Conservation (phyloP, 352 stramenopile genomes). For the Phytopythium boreale region DNA sequence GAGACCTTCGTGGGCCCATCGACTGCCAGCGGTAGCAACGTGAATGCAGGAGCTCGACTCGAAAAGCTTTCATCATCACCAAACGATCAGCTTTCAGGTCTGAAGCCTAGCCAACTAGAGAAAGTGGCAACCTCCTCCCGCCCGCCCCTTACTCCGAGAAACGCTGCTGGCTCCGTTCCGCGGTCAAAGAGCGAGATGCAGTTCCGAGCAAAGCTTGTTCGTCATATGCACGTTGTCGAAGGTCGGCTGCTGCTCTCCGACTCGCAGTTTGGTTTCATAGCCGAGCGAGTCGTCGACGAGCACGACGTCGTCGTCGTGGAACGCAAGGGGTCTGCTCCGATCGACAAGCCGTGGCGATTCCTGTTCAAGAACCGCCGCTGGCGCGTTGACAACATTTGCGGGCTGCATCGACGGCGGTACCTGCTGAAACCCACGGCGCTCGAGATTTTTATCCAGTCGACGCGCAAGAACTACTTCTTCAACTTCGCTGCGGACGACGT, state of each 20-base stretch:
- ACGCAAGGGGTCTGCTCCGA: slow-evolving; percentile 27
- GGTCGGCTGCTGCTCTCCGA: slow-evolving; percentile 58
- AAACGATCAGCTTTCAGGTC: neutral
- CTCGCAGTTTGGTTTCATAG: slow-evolving; percentile 53
- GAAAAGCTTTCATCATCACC: neutral
- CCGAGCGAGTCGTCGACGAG: slow-evolving; percentile 72
- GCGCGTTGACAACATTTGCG: slow-evolving; percentile 70
- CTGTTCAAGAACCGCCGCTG: slow-evolving; percentile 70
- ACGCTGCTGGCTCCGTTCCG: too few species aligned
- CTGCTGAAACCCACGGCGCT: slow-evolving; percentile 77
- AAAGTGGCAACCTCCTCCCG: neutral
- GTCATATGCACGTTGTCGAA: slow-evolving; percentile 72
- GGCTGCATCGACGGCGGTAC: slow-evolving; percentile 72
- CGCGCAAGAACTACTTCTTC: slow-evolving; percentile 86
- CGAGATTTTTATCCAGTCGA: slow-evolving; percentile 82
- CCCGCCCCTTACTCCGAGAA: neutral
- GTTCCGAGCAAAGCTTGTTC: slow-evolving; percentile 65
- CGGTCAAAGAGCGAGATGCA: slow-evolving; percentile 16
- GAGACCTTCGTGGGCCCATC: neutral
- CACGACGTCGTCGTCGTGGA: slow-evolving; percentile 60
- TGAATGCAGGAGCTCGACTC: neutral
- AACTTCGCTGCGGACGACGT: slow-evolving; percentile 59
- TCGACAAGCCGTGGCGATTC: slow-evolving; percentile 56
- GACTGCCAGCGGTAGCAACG: neutral
- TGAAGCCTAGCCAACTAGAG: slow-evolving; percentile 13